Evolutionary conservation across 1,284 basidiomycete genomes (phyloP).

Genomic region (Psilocybe mexicana): DNA sequence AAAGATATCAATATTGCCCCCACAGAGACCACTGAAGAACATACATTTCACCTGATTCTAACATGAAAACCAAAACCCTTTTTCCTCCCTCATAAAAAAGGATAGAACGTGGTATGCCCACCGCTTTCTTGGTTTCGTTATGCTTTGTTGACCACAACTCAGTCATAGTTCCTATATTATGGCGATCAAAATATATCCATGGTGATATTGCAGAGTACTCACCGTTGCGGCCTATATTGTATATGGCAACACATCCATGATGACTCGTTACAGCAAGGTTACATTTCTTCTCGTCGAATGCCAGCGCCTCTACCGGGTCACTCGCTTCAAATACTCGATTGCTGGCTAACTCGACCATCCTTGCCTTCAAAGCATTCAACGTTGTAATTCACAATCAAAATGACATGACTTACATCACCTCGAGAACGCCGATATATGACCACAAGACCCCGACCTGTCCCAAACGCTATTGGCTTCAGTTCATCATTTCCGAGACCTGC

Average conservation of each 20-base stretch:
- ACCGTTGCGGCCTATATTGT: slow-evolving; percentile 7
- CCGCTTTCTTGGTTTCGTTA: not conserved
- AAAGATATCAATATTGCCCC: not conserved
- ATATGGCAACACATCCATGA: slow-evolving; percentile 7
- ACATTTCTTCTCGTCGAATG: slow-evolving; percentile 1
- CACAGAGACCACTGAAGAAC: not conserved
- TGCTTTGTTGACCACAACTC: not conserved
- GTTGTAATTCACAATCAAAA: not conserved
- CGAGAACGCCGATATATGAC: not conserved
- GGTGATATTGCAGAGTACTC: not conserved
- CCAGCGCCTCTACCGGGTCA: slow-evolving; percentile 11
- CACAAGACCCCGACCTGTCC: slow-evolving; percentile 3
- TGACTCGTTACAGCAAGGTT: slow-evolving; percentile 7
- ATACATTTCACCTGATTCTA: slow-evolving; percentile 7
- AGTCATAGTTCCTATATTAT: slow-evolving; percentile 3
- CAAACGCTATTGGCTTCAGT: not conserved
- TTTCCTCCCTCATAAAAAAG: slow-evolving; percentile 4
- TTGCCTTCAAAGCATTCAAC: not conserved
- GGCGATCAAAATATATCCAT: not conserved
- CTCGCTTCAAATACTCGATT: not conserved
- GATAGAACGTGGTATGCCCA: slow-evolving; percentile 6
- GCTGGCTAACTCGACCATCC: not conserved
- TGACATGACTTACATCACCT: no score
- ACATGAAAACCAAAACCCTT: slow-evolving; percentile 3
- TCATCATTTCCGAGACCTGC: not conserved